Evolutionary conservation across 306 rosid species (phyloP), one percentile per base, ranked within the genome.

Genomic region (Acmispon strigosus): DNA sequence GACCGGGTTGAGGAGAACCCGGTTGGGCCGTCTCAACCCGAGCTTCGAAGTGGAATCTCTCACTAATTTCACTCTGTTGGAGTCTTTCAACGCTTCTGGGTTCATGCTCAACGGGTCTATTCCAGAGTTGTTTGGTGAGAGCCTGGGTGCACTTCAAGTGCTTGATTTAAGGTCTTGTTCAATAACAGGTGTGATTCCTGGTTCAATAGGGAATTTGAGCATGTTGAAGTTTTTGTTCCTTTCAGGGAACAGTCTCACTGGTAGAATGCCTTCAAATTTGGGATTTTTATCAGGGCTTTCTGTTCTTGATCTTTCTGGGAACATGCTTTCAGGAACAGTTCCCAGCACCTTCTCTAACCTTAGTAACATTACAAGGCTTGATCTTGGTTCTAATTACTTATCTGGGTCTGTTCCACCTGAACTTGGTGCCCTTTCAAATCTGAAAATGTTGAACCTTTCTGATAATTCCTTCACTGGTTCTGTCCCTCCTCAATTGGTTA

Each of bases 81-180:
- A 69, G 18, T 72, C 75, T 6, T 95, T 95, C 82, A 88, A 86
- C 41, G 99, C 99, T 65, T 91, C 99, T 53, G 88, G 96, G 56
- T 95, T 95, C 68, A 51, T 10, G 67, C 96, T 95, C 8, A 96
- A 86, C 11, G 99, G 96, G 12, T 74, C 85, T 13, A 89, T 95
- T 62, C 99, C 99, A 8, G 89, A 86, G 36, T 91, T 85, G 97
- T 87, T 95, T n/a, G 96, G 97, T 42, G 80, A 41, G 39, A 70
- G 58, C 2, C 87, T 94, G 62, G 24, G 49, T 61, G 64, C 77
- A 7, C 95, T 95, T 8, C 69, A 78, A 52, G 66, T 58, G 57
- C 92, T 95, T 70, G 96, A 95, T 77, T 80, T 95, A 5, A 69
- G 99, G 12, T 87, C 79, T 80, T 84, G 91, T 73, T 84, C 90